These are phyloP conservation scores for Musa balbisiana DNA, from an alignment of 202 grass and related monocot species.

Conservation along the genomic window DNA sequence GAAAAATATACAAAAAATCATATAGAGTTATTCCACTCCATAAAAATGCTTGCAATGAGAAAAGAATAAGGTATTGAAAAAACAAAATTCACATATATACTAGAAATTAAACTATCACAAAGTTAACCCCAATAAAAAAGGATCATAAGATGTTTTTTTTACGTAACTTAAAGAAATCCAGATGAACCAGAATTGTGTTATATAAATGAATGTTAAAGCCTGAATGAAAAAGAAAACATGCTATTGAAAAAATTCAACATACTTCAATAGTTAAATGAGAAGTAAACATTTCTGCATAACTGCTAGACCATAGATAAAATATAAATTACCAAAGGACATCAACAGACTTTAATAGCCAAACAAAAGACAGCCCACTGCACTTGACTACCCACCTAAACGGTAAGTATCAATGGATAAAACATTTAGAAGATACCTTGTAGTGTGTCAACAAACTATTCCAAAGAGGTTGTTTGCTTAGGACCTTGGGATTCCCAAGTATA, in stretches of 20 bases:
- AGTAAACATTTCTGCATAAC: not conserved
- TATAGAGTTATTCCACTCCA: no score
- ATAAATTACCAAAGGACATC: not conserved
- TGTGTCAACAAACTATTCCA: constrained; percentile 99
- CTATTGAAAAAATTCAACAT: not conserved
- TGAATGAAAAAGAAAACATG: not conserved
- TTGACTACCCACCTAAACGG: not conserved
- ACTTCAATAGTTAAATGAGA: not conserved
- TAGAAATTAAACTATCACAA: no score
- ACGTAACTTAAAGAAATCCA: no score
- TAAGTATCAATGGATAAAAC: not conserved
- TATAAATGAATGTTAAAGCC: no score
- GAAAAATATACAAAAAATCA: no score
- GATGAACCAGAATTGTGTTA: no score
- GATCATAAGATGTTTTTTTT: no score
- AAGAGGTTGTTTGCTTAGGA: constrained; percentile 93
- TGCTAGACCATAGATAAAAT: not conserved
- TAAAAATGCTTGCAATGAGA: no score
- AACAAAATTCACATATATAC: no score
- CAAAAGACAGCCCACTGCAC: not conserved
- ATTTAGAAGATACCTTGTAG: constrained; percentile 62
- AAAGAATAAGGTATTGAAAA: no score
- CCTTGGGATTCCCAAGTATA: constrained; percentile 97
- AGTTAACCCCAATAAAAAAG: no score
- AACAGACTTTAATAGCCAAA: not conserved